phyloP scores from a whole-genome alignment of 305 asterid species.

The Fraxinus velutina region DNA sequence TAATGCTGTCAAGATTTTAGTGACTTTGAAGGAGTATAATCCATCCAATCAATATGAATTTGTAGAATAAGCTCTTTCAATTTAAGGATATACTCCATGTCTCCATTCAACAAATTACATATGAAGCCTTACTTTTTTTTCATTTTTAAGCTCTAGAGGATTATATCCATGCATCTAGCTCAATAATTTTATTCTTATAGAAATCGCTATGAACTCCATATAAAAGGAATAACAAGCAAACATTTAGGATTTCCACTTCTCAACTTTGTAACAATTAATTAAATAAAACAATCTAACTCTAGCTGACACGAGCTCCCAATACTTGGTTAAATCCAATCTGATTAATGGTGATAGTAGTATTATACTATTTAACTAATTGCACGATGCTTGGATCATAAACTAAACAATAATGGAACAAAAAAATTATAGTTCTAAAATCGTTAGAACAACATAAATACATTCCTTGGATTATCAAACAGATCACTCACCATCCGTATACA shows the following conservation, averaged over 20 bases:
- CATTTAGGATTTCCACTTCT: constrained; percentile 6
- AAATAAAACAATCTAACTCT: not conserved
- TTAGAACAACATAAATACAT: not conserved
- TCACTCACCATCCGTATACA: not conserved
- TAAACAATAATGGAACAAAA: not conserved
- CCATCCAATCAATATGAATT: not conserved
- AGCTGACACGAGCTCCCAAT: not conserved
- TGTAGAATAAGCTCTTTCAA: not conserved
- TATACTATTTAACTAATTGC: not conserved
- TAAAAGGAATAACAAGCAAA: not conserved
- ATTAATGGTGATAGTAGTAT: not conserved
- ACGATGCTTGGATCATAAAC: not conserved
- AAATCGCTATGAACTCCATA: not conserved
- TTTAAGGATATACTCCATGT: not conserved
- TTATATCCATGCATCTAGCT: not conserved
- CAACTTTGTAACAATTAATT: not conserved
- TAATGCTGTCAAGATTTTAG: too few relatives aligned
- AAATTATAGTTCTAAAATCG: too few relatives aligned
- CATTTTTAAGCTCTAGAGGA: not conserved
- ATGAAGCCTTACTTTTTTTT: not conserved
- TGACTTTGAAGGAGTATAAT: not conserved
- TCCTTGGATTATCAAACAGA: not conserved
- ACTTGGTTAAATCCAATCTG: not conserved
- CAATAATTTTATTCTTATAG: not conserved
- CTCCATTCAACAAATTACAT: not conserved